Evolutionary conservation across 78 protist species (phyloP).

Genomic region (Acrasis kona): DNA sequence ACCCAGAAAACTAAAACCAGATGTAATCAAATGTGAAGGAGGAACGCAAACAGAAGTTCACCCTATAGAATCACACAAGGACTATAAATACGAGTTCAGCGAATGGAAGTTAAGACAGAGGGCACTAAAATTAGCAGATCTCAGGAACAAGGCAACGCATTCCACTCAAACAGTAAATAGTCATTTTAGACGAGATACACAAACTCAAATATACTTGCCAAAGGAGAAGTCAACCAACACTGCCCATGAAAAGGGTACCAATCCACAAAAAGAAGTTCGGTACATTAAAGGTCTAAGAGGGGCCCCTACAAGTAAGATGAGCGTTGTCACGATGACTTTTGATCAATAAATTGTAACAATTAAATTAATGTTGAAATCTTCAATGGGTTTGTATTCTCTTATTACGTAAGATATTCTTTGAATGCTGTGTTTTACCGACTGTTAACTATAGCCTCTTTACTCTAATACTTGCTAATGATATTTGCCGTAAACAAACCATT

Average conservation of each 20-base stretch:
- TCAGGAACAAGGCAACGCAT: slow-evolving; percentile 28
- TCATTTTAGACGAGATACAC: slow-evolving; percentile 23
- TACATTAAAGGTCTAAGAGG: slow-evolving; percentile 32
- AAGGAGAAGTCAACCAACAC: slow-evolving; percentile 14
- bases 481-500: too few relatives aligned
- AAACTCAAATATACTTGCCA: slow-evolving; percentile 37
- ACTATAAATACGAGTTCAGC: slow-evolving; percentile 32
- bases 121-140: slow-evolving; percentile 32
- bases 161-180: slow-evolving; percentile 6
- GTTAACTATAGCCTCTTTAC: too few relatives aligned
- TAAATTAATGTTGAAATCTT: too few relatives aligned
- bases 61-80: slow-evolving; percentile 20
- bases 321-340: slow-evolving; percentile 5
- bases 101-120: slow-evolving; percentile 50
- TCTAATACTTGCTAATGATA: too few relatives aligned
- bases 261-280: slow-evolving; percentile 5
- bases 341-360: neutral
- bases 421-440: too few relatives aligned
- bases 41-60: slow-evolving; percentile 11
- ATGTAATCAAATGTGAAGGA: neutral
- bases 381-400: too few relatives aligned
- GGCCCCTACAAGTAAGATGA: neutral
- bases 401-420: too few relatives aligned
- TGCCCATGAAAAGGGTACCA: neutral
- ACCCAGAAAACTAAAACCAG: neutral